Percentiles rank a stretch among this genome's conserved stretches.
Conservation (phyloP, 371 early-diverging fungal genomes). For the Circinella umbellata region DNA sequence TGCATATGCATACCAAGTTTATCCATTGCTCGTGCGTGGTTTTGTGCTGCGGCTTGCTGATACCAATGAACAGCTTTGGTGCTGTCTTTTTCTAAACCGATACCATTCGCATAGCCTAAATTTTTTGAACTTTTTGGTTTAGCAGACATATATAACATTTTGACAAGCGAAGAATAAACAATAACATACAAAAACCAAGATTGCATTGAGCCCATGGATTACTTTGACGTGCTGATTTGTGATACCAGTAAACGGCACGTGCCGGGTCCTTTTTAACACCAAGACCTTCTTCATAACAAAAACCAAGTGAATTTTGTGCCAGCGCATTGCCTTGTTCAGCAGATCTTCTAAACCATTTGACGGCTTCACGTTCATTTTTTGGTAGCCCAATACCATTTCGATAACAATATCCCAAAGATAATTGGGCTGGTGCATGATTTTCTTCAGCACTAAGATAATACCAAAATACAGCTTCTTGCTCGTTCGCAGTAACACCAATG, state of each 20-base stretch:
- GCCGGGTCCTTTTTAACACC: constrained; percentile 65
- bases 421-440: constrained; percentile 70
- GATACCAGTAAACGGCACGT: constrained; percentile 81
- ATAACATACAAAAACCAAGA: constrained; percentile 69
- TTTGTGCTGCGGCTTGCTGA: constrained; percentile 63
- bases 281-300: constrained; percentile 75
- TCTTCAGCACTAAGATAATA: constrained; percentile 70
- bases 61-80: constrained; percentile 76
- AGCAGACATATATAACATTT: too few species aligned
- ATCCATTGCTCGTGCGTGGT: constrained; percentile 76
- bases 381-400: constrained; percentile 75
- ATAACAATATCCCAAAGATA: constrained; percentile 87
- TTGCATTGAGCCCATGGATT: constrained; percentile 86
- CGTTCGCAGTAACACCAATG: constrained; percentile 71
- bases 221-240: constrained; percentile 70
- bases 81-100: constrained; percentile 62
- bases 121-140: too few species aligned
- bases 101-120: constrained; percentile 73
- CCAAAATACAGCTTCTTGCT: constrained; percentile 70
- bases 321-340: constrained; percentile 77
- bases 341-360: constrained; percentile 68
- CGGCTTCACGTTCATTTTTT: constrained; percentile 69
- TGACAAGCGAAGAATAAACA: too few species aligned
- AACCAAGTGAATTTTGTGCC: constrained; percentile 87
- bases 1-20: constrained; percentile 82